A percentile compares a stretch with the other conserved stretches of the same genome.
These are phyloP conservation scores for Eucalyptus tenuipes DNA, from an alignment of 345 rosid species.

Conservation along the genomic window DNA sequence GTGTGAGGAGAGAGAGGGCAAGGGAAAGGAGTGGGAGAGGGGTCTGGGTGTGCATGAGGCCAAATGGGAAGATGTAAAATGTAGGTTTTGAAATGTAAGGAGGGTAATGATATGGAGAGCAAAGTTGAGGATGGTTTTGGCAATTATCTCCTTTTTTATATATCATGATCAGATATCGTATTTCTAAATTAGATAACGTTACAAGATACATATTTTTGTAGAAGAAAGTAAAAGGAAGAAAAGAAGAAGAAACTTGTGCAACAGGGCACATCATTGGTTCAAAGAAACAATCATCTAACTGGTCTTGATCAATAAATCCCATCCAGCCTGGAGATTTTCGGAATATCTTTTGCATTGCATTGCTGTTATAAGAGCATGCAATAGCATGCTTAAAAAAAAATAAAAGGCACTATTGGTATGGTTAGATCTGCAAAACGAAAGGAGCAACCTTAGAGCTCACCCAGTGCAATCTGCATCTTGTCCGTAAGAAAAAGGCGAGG, in stretches of 20 bases:
- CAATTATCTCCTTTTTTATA: background rate
- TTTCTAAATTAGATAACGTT: background rate
- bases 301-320: background rate
- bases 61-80: background rate
- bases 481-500: slow-evolving; percentile 83
- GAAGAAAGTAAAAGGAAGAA: background rate
- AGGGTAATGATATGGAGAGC: background rate
- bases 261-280: background rate
- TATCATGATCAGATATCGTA: background rate
- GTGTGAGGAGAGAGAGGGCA: background rate
- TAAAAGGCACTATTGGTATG: background rate
- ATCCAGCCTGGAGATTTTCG: background rate
- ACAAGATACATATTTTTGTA: background rate
- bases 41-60: background rate
- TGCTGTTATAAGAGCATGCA: background rate
- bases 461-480: slow-evolving; percentile 86
- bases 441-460: slow-evolving; percentile 20
- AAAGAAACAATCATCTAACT: background rate
- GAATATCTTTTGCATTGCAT: background rate
- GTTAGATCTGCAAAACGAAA: background rate
- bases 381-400: background rate
- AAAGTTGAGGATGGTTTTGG: background rate
- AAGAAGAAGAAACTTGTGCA: background rate
- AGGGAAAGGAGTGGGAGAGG: background rate
- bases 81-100: background rate